A percentile compares a stretch with the other conserved stretches of the same genome.
phyloP scores from a whole-genome alignment of 352 stramenopile genomes.

The Pilasporangium apinafurcum region DNA sequence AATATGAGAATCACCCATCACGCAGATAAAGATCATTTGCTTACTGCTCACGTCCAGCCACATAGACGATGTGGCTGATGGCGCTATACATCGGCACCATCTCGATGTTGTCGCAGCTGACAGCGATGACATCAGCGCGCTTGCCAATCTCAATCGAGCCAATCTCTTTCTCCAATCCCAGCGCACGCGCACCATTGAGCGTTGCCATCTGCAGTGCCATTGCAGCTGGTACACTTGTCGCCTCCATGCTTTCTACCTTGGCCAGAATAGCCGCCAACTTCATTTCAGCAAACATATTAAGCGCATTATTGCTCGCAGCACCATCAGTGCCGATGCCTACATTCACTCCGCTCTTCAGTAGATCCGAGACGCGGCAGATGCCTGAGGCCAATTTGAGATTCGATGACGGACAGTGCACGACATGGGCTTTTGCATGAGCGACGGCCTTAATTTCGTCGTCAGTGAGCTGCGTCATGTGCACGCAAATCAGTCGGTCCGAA shows the following conservation, averaged over 20 bases:
- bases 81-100: conserved; percentile 87
- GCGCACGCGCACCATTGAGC: conserved; percentile 82
- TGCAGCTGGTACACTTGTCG: conserved; percentile 48
- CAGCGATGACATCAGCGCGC: conserved; percentile 75
- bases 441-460: conserved; percentile 73
- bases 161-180: conserved; percentile 74
- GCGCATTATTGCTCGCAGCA: conserved; percentile 84
- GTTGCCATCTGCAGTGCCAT: conserved; percentile 83
- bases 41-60: conserved; percentile 66
- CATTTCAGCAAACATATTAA: conserved; percentile 89
- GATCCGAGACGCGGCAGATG: conserved; percentile 66
- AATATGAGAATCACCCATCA: neutral
- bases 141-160: conserved; percentile 85
- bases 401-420: conserved; percentile 87
- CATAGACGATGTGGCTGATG: conserved; percentile 85
- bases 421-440: conserved; percentile 35
- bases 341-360: conserved; percentile 79
- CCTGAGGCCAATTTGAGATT: conserved; percentile 88
- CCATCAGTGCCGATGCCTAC: conserved; percentile 85
- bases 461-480: conserved; percentile 85
- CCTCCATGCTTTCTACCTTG: conserved; percentile 66
- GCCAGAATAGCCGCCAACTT: conserved; percentile 83
- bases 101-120: conserved; percentile 77
- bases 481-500: conserved; percentile 56
- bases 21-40: conserved; percentile 4